Evolutionary conservation across 2,329 filamentous ascomycete species (phyloP).

Genomic region (Anisogramma anomala): DNA sequence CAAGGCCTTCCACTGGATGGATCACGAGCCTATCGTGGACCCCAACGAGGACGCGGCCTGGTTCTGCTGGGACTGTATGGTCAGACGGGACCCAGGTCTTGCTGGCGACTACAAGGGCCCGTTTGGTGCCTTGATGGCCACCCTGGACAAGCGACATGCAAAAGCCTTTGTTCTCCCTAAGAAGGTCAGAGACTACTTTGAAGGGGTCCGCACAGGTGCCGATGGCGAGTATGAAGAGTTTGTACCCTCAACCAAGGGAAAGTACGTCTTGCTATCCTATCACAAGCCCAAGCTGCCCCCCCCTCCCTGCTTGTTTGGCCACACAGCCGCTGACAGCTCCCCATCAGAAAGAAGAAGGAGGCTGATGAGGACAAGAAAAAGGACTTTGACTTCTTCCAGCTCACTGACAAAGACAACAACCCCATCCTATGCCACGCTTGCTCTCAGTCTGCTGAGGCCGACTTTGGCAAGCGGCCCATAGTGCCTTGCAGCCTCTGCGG

Average conservation of each 20-base stretch:
- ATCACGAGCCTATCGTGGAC: conserved; percentile 69
- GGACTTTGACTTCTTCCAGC: conserved; percentile 53
- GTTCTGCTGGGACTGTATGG: conserved; percentile 67
- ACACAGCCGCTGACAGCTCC: conserved; percentile 22
- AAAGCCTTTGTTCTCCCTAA: conserved; percentile 62
- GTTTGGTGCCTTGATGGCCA: conserved; percentile 52
- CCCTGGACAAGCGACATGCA: conserved; percentile 57
- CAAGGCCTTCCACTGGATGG: conserved; percentile 80
- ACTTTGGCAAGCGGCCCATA: conserved; percentile 50
- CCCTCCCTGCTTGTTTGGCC: too few relatives aligned
- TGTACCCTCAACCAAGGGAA: conserved; percentile 42
- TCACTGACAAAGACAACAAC: conserved; percentile 61
- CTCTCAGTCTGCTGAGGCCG: conserved; percentile 51
- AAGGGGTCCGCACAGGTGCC: conserved; percentile 62
- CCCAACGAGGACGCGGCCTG: conserved; percentile 48
- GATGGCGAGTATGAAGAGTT: conserved; percentile 74
- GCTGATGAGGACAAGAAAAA: conserved; percentile 44
- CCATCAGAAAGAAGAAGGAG: conserved; percentile 38
- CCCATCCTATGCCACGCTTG: conserved; percentile 69
- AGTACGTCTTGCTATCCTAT: conserved; percentile 38
- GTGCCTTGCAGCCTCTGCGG: conserved; percentile 78
- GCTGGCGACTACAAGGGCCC: conserved; percentile 38
- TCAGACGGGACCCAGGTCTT: conserved; percentile 35
- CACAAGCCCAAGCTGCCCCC: background rate
- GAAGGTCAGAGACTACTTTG: conserved; percentile 63